phyloP scores from a whole-genome alignment of 2,329 filamentous ascomycete species.

The Ophiostoma sp. region DNA sequence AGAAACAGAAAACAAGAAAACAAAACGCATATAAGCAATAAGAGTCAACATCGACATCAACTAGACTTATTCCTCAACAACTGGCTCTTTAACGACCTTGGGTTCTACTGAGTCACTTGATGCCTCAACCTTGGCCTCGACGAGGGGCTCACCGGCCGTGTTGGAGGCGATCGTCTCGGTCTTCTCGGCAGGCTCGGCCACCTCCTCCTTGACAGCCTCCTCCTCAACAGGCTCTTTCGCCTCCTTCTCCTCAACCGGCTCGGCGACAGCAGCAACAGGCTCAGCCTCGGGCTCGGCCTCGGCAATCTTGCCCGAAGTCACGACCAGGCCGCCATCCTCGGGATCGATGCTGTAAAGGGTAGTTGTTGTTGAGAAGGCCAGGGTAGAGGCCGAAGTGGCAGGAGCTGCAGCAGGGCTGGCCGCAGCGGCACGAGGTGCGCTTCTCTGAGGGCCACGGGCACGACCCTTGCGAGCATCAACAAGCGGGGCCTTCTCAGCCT shows the following conservation, averaged over 20 bases:
- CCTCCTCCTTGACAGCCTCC: not conserved
- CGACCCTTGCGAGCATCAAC: slow-evolving; percentile 86
- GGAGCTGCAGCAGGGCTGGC: slow-evolving; percentile 40
- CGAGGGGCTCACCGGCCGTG: slow-evolving; percentile 1
- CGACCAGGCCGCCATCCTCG: slow-evolving; percentile 49
- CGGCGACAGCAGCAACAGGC: not conserved
- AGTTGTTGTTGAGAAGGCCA: slow-evolving; percentile 50
- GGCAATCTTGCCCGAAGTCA: slow-evolving; percentile 28
- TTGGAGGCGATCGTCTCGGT: slow-evolving; percentile 10
- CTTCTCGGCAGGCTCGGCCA: not conserved
- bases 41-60: not conserved
- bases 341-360: slow-evolving; percentile 56
- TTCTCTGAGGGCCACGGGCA: slow-evolving; percentile 76
- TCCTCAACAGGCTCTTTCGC: not conserved
- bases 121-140: slow-evolving; percentile 5
- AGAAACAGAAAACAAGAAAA: not conserved
- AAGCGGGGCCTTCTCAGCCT: slow-evolving; percentile 75
- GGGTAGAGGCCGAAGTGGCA: slow-evolving; percentile 28
- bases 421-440: slow-evolving; percentile 41
- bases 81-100: not conserved
- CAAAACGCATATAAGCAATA: not conserved
- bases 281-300: slow-evolving; percentile 23
- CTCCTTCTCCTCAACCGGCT: not conserved
- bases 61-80: not conserved
- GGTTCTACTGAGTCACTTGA: not conserved